Evolutionary conservation across 345 rosid species (phyloP), one percentile per base, ranked within the genome.

Genomic region (Ricinus communis): DNA sequence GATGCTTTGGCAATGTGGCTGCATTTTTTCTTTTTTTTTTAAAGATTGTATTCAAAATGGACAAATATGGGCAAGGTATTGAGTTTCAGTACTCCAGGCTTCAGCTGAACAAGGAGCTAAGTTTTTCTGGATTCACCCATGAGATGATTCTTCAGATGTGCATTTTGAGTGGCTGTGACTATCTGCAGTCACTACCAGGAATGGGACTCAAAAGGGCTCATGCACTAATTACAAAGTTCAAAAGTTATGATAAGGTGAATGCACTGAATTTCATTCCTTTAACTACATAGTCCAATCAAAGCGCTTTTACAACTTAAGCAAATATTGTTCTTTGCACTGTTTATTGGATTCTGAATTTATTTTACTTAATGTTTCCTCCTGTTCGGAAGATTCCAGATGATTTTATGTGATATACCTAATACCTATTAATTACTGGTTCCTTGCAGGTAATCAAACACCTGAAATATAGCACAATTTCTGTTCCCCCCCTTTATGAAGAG

Each of bases 101-200:
- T 61, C 86, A 79, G 19, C 77, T 65, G 82, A 95, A 90, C 79
- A 87, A 81, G 76, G 97, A 87, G 27, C 78, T 88, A 59, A 78
- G 76, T 79, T 88, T 95, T 78, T 71, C 81, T 18, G 96, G 90
- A 74, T 89, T 95, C 77, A 86, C 91, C 67, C 80, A 84, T 63
- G 88, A 84, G 79, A 92, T 90, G 99, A 76, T 95, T 76, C 97
- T 95, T 49, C 97, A 95, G 81, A 92, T 90, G 97, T 95, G 99
- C 87, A 92, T 95, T 70, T 82, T 95, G 67, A 95, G 99, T 76
- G 99, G 99, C 51, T 95, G 99, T 79, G 99, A 95, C 77, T 95
- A 95, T 79, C 77, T 90, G 84, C 97, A 79, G 66, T 95, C 98
- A 80, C 82, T 95, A 66, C 85, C 97, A 12, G 99, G 98, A 78